A percentile compares a stretch with the other conserved stretches of the same genome.
Conservation (phyloP, 306 rosid species). For the Hippophae rhamnoides region DNA sequence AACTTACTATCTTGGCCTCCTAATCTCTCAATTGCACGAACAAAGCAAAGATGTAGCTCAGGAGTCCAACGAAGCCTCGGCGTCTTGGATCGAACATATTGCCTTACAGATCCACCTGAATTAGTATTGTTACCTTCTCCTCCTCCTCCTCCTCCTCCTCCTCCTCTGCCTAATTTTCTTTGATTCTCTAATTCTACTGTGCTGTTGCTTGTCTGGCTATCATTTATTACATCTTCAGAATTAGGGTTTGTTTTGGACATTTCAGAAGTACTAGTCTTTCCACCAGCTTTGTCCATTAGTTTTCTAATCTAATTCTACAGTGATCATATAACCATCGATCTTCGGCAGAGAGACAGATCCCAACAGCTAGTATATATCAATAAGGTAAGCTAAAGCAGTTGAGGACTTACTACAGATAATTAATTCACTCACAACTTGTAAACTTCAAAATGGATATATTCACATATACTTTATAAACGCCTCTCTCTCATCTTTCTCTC, state of each 20-base stretch:
- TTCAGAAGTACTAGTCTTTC: neutral
- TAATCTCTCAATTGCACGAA: constrained; percentile 34
- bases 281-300: constrained; percentile 11
- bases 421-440: neutral
- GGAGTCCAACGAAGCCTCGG: constrained; percentile 44
- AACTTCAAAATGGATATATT: no score
- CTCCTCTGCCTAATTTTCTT: constrained; percentile 9
- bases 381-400: neutral
- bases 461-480: neutral
- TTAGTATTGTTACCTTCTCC: neutral
- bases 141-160: no score
- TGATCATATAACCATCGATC: no score
- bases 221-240: constrained; percentile 1
- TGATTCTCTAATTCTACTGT: constrained; percentile 24
- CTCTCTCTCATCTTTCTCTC: constrained; percentile 4
- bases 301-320: neutral
- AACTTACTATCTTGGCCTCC: constrained; percentile 40
- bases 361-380: no score
- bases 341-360: no score
- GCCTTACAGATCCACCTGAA: constrained; percentile 33
- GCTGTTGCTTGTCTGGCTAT: constrained; percentile 22
- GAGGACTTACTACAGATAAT: neutral
- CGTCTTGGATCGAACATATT: constrained; percentile 35
- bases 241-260: constrained; percentile 14
- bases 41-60: constrained; percentile 37